Percentiles rank a stretch among this genome's conserved stretches.
These are phyloP conservation scores for Fusarium sp. DNA, from an alignment of 2,329 filamentous ascomycete genomes.

Conservation along the genomic window DNA sequence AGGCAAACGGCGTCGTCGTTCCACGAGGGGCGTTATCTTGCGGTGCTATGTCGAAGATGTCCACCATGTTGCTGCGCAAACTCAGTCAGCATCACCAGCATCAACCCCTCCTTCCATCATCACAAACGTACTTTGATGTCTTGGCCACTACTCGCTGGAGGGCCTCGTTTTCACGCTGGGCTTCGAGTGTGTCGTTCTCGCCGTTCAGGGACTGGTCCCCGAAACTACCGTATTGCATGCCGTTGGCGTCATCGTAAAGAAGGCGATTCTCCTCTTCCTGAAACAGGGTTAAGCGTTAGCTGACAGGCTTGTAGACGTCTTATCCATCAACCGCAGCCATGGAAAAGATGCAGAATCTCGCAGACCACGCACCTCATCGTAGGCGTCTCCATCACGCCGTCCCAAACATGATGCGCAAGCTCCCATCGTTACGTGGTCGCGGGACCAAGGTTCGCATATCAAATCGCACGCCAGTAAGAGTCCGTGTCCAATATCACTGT, in stretches of 20 bases:
- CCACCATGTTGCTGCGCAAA: slow-evolving; percentile 70
- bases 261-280: slow-evolving; percentile 70
- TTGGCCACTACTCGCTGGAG: slow-evolving; percentile 72
- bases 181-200: slow-evolving; percentile 71
- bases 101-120: not conserved
- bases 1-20: slow-evolving; percentile 56
- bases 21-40: slow-evolving; percentile 57
- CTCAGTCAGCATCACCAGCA: slow-evolving; percentile 14
- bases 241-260: slow-evolving; percentile 71
- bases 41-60: slow-evolving; percentile 74
- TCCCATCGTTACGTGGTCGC: slow-evolving; percentile 61
- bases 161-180: slow-evolving; percentile 73
- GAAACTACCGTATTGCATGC: slow-evolving; percentile 73
- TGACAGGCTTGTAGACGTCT: not conserved
- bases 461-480: slow-evolving; percentile 18
- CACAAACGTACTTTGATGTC: slow-evolving; percentile 69
- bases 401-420: slow-evolving; percentile 72
- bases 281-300: slow-evolving; percentile 18
- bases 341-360: not conserved
- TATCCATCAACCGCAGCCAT: not conserved
- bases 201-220: slow-evolving; percentile 65
- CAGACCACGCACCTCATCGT: slow-evolving; percentile 63
- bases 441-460: slow-evolving; percentile 38
- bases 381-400: slow-evolving; percentile 61
- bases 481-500: slow-evolving; percentile 12